Evolutionary conservation across 2,329 filamentous ascomycete genomes (phyloP), one percentile per base, ranked within the genome.

Genomic region (Pleomassaria siparia): DNA sequence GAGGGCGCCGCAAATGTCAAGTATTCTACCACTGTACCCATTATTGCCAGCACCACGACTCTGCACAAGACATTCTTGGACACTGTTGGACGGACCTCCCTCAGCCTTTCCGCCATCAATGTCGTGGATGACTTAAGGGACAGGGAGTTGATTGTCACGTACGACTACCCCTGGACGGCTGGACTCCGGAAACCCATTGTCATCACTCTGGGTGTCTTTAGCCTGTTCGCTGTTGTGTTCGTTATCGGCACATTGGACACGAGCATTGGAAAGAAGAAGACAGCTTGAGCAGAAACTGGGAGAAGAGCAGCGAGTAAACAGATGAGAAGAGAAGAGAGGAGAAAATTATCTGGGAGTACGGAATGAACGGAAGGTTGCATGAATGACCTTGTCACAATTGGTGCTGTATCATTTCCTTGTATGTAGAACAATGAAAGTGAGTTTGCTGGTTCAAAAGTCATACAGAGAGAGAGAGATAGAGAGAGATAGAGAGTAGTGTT

Each of bases 41-140:
- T 94, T 46, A 76, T 83, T 40, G 77, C 80, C 40, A 80, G 83
- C 52, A 72, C 75, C n/a, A 74, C 78, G 16, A 82, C 80, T 54
- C 73, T 86, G n/a, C 83, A 94, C 74, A 86, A 85, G 72, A 96
- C 91, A 0, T 99, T 91, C 74, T 87, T 99, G 75, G 94, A 99
- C 72, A 97, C 94, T 0, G 63, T 92, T 25, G 94, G 94, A 51
- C 88, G 94, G 54, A 95, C 92, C 0, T 82, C 86, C 0, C 79
- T 99, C 51, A 86, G 81, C 42, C 79, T 99, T 63, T 88, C 86
- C 52, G 89, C 90, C 7, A 80, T 85, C 59, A 97, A 96, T 70
- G 76, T 97, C 43, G 89, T 95, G 1, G 94, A 99, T 60, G 94
- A 97, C 58, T 83, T 91, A 64, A 82, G 91, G 44, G 90, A 91